Evolutionary conservation across 83 land plant species (phyloP), one percentile per base, ranked within the genome.

Genomic region (Picea engelmannii): DNA sequence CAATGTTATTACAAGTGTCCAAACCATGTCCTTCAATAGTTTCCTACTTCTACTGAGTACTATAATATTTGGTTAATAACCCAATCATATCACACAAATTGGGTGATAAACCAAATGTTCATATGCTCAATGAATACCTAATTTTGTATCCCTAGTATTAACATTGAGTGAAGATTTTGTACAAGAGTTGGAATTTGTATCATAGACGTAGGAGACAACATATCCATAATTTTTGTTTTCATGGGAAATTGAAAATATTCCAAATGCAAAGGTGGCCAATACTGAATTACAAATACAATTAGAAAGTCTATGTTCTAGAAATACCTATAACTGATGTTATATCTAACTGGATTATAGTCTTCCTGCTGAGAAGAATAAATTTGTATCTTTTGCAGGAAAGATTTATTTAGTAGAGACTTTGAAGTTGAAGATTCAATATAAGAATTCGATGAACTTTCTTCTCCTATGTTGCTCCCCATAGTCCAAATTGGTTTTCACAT

Each of bases 291-390:
- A 65, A 98, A 96, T 76, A 94, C 86, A 76, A 94, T 55, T 63
- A 92, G 88, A 63, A 91, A 90, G 20, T 88, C 82, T 58, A 94
- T 49, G 87, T 98, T 99, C 61, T 88, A 90, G 92, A 84, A 84
- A 23, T 91, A 85, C 75, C 99, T 87, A 38, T 83, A 85, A 6
- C 87, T 92, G 59, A 88, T 27, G 83, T 91, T 88, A 87, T 85
- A 98, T 61, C 95, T 85, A 81, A 96, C 89, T 21, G 86, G 90
- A 40, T 86, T 88, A 81, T 78, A 89, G 61, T 63, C 59, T 58
- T 78, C 61, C 59, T 55, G 59, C 59, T 55, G 59, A 12, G 3
- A 55, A 52, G 58, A 52, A 55, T 4, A 55, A 13, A 55, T 55
- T 55, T 55, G 16, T 4, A 16, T 55, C 16, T 55, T 16, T 55